Conservation (phyloP, 306 rosid genomes). For the Rosa persica region DNA sequence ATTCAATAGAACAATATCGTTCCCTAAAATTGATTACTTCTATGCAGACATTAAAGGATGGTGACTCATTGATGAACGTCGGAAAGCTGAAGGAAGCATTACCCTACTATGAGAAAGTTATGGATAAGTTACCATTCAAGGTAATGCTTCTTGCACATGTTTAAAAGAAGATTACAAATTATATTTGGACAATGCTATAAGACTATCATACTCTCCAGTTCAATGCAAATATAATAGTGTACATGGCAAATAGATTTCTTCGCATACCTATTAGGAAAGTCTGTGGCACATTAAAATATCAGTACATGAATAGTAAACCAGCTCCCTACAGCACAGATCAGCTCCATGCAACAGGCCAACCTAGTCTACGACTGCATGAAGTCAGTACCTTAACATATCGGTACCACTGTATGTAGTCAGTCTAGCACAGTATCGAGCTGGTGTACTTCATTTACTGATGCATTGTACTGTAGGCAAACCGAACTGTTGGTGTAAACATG, state of each 20-base stretch:
- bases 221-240: neutral
- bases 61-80: constrained; percentile 66
- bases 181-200: neutral
- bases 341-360: neutral
- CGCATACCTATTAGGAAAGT: neutral
- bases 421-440: neutral
- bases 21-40: constrained; percentile 2
- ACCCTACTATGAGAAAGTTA: constrained; percentile 66
- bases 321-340: neutral
- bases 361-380: neutral
- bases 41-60: constrained; percentile 63
- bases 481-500: neutral
- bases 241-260: neutral
- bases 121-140: constrained; percentile 68
- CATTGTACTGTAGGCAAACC: neutral
- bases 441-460: neutral
- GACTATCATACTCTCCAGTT: neutral
- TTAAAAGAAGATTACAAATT: neutral
- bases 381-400: neutral
- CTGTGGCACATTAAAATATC: neutral
- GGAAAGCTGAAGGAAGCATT: constrained; percentile 74
- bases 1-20: neutral
- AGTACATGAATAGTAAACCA: neutral
- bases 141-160: constrained; percentile 38
- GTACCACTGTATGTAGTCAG: neutral